Base-by-base conservation (phyloP, 2,329 filamentous ascomycete genomes). In the Xylaria sp. region DNA sequence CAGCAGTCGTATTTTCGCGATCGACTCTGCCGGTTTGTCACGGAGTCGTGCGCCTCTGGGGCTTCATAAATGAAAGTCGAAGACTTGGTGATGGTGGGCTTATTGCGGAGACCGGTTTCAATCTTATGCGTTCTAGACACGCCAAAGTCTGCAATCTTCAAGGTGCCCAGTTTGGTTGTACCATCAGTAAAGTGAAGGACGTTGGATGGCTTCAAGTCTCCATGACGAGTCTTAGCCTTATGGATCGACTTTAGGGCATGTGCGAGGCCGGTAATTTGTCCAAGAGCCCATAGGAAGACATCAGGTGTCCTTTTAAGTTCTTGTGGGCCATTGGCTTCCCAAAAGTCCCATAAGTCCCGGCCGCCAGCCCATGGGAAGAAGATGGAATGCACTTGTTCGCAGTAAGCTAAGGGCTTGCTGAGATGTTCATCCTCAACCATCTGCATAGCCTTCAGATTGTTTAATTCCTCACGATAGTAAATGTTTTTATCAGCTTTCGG, bases 321-420 rank as follows among this genome's bases (percentile, higher is more conserved):
- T 31, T 44, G 20, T 7, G 40, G 42, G 11, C 26, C 26, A 46
- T 48, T 48, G 13, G 26, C 38, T n/a, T 53, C 48, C 59, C 59
- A 53, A 31, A 53, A 62, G 5, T 33, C 23, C 36, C 33, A 42
- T 7, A 54, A 31, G 26, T 44, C 15, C n/a, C 59, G 36, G n/a
- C 59, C 59, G 15, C 31, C 6, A n/a, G 59, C 59, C 48, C 20
- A 62, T 44, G 59, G 48, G 23, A 62, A 62, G 28, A 60, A 60
- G 5, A 60, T 60, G 20, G 9, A 51, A 4, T 44, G 17, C 36
- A 44, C 44, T 60, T 60, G 42, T 1, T 60, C 58, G 15, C 58
- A 60, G 11, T n/a, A 38, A 26, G 58, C 58, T 13, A 60, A 38
- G 31, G 42, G 42, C n/a, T 49, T 33, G 40, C 10, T 60, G 33